Evolutionary conservation across 1,284 basidiomycete species (phyloP).

Genomic region (Trametes polyzona): DNA sequence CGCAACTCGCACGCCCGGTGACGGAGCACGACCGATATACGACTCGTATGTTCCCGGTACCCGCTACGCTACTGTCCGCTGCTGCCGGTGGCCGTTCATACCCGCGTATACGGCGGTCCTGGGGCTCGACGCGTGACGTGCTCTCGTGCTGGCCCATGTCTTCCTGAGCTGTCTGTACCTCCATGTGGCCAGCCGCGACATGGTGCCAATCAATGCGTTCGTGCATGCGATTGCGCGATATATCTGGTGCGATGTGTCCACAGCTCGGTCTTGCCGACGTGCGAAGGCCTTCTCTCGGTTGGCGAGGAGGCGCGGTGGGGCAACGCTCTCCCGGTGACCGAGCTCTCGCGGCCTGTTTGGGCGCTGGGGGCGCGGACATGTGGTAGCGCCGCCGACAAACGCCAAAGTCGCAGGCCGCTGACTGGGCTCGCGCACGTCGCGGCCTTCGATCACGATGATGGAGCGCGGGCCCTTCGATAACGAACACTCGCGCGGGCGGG

Average conservation of each 20-base stretch:
- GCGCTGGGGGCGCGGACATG: background rate
- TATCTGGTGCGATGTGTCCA: background rate
- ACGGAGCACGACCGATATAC: background rate
- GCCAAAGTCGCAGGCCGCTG: conserved; percentile 6
- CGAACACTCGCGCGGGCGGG: conserved; percentile 12
- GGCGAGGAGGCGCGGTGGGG: too few species aligned
- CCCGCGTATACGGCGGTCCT: conserved; percentile 3
- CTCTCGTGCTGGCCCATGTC: conserved; percentile 18
- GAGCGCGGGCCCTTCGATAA: conserved; percentile 19
- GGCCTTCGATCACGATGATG: conserved; percentile 19
- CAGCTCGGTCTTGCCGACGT: background rate
- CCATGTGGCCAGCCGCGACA: conserved; percentile 4
- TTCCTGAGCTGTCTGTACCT: conserved; percentile 12
- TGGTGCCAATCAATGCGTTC: background rate
- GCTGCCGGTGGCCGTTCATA: conserved; percentile 6
- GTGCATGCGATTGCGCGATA: conserved; percentile 7
- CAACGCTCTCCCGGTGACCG: background rate
- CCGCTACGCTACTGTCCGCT: conserved; percentile 8
- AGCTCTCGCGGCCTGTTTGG: background rate
- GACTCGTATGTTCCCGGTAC: background rate
- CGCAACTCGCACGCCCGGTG: conserved; percentile 1
- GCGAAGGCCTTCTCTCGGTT: too few species aligned
- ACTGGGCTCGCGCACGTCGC: background rate
- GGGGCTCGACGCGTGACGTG: conserved; percentile 20
- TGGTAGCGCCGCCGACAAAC: conserved; percentile 11